Percentiles rank a stretch among this genome's conserved stretches.
Evolutionary conservation across 2,329 filamentous ascomycete species (phyloP).

Genomic region (Alternaria arbusti): DNA sequence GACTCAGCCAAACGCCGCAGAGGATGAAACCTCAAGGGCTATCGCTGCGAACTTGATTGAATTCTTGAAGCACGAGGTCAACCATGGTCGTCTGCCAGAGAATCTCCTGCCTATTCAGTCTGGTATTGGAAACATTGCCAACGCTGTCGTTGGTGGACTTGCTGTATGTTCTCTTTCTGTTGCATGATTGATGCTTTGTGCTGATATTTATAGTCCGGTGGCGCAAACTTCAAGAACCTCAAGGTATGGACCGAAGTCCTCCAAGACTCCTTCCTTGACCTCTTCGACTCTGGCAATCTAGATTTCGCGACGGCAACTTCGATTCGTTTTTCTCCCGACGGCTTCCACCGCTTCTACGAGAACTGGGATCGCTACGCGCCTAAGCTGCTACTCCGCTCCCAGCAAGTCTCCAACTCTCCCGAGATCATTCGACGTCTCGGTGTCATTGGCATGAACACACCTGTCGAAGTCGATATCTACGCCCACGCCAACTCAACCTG

Average conservation of each 20-base stretch:
- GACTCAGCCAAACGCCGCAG: slow-evolving; percentile 75
- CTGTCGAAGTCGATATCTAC: slow-evolving; percentile 93
- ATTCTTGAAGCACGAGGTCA: slow-evolving; percentile 84
- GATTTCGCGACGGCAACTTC: slow-evolving; percentile 91
- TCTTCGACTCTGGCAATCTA: slow-evolving; percentile 85
- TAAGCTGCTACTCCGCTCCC: slow-evolving; percentile 85
- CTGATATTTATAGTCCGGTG: slow-evolving; percentile 55
- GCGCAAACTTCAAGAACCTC: slow-evolving; percentile 82
- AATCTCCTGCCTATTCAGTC: slow-evolving; percentile 83
- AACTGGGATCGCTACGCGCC: slow-evolving; percentile 80
- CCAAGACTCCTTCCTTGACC: slow-evolving; percentile 90
- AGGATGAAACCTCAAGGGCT: slow-evolving; percentile 72
- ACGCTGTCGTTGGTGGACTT: slow-evolving; percentile 86
- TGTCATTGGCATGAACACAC: slow-evolving; percentile 94
- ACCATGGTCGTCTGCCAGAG: slow-evolving; percentile 74
- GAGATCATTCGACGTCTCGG: slow-evolving; percentile 89
- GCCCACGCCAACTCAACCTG: slow-evolving; percentile 91
- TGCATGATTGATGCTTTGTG: background rate
- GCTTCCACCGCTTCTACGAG: slow-evolving; percentile 89
- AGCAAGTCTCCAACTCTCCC: slow-evolving; percentile 86
- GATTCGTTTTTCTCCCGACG: slow-evolving; percentile 88
- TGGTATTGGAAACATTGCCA: slow-evolving; percentile 92
- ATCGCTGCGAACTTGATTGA: slow-evolving; percentile 85
- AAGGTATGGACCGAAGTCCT: slow-evolving; percentile 95
- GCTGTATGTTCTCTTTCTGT: slow-evolving; percentile 47